phyloP scores from a whole-genome alignment of 768 basidiomycete species.

The Gloeopeniophorella convolvens region DNA sequence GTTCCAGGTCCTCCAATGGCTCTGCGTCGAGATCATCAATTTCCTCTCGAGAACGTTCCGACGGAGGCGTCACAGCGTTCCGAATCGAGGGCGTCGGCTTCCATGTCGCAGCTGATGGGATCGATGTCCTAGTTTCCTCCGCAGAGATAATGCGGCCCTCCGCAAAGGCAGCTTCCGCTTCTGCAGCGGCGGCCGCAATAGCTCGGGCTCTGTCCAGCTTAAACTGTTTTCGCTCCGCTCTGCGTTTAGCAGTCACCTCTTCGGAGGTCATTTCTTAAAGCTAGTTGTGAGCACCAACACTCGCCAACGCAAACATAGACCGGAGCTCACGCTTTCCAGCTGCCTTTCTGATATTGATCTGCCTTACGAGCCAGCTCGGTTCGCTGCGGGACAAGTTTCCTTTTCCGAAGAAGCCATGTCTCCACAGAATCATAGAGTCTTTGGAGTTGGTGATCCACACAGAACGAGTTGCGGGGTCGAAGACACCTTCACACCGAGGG shows the following conservation, averaged over 20 bases:
- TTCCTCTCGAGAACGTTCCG: slow-evolving; percentile 24
- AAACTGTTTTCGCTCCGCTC: slow-evolving; percentile 86
- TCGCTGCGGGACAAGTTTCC: slow-evolving; percentile 93
- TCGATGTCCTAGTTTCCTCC: slow-evolving; percentile 45
- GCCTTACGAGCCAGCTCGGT: slow-evolving; percentile 84
- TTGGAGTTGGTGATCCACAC: slow-evolving; percentile 72
- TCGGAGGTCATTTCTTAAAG: slow-evolving; percentile 72
- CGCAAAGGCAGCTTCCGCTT: slow-evolving; percentile 75
- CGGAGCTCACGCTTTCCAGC: slow-evolving; percentile 51
- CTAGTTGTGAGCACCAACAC: not conserved
- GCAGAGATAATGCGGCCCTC: slow-evolving; percentile 58
- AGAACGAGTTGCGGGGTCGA: slow-evolving; percentile 75
- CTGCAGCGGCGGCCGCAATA: slow-evolving; percentile 72
- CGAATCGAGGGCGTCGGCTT: slow-evolving; percentile 38
- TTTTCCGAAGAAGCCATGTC: slow-evolving; percentile 94
- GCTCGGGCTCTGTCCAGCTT: slow-evolving; percentile 89
- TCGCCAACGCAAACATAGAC: not conserved
- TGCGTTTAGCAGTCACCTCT: slow-evolving; percentile 81
- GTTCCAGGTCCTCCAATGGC: slow-evolving; percentile 69
- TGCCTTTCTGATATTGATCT: slow-evolving; percentile 52
- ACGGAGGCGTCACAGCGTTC: slow-evolving; percentile 20
- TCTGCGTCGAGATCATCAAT: slow-evolving; percentile 42
- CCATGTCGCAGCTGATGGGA: slow-evolving; percentile 81
- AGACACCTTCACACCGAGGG: slow-evolving; percentile 69
- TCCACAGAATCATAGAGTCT: slow-evolving; percentile 73